phyloP scores from a whole-genome alignment of 495 filamentous ascomycete genomes.

The Letharia lupina region DNA sequence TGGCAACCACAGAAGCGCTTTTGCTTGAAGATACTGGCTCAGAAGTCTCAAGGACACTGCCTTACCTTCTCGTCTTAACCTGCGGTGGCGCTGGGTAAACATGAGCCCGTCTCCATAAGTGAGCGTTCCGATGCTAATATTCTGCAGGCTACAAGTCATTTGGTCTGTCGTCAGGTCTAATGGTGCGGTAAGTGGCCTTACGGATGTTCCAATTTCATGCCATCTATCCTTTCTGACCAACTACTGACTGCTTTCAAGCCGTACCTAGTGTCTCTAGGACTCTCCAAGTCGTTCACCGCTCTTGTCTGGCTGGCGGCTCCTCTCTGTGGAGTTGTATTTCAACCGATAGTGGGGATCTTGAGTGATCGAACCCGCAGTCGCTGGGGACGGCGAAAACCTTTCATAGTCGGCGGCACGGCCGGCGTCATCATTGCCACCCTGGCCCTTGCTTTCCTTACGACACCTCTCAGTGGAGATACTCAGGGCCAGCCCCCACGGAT shows the following conservation, averaged over 20 bases:
- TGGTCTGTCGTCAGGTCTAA: constrained; percentile 24
- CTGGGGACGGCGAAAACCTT: constrained; percentile 70
- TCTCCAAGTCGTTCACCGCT: constrained; percentile 85
- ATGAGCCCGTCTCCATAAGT: not conserved
- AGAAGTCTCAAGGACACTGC: constrained; percentile 4
- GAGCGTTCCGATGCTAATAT: not conserved
- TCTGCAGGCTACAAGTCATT: constrained; percentile 16
- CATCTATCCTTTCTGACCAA: not conserved
- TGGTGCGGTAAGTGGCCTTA: constrained; percentile 15
- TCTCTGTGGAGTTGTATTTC: constrained; percentile 81
- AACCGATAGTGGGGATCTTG: constrained; percentile 82
- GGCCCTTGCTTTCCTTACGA: constrained; percentile 73
- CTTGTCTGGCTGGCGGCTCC: constrained; percentile 97
- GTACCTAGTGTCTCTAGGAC: constrained; percentile 48
- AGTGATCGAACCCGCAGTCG: constrained; percentile 73
- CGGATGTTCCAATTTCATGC: not conserved
- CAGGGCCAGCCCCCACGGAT: not conserved
- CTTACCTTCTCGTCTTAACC: constrained; percentile 8
- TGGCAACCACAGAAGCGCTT: not conserved
- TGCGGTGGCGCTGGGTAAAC: constrained; percentile 18
- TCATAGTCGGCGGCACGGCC: constrained; percentile 73
- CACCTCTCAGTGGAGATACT: constrained; percentile 47
- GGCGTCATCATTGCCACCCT: constrained; percentile 65
- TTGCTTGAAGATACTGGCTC: constrained; percentile 1
- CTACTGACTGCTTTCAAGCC: constrained; percentile 6